Evolutionary conservation across 106 monocot genomes (phyloP).

Genomic region (Acorus calamus): DNA sequence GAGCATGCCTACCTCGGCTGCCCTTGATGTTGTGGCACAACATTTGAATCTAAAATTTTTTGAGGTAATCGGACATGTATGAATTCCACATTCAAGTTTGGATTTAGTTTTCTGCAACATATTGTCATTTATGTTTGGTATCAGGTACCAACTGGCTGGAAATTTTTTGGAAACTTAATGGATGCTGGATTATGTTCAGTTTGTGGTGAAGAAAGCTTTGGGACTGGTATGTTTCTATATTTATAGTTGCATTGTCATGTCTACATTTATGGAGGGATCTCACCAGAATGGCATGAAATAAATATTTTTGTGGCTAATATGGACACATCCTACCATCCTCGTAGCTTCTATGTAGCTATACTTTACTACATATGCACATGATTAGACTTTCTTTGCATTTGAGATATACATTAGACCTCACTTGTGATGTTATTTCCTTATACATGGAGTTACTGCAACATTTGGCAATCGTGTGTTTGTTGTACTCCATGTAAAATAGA

Average conservation of each 20-base stretch:
- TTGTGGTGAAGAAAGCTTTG: slow-evolving; percentile 99
- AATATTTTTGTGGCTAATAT: too few species aligned
- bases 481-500: too few species aligned
- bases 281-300: too few species aligned
- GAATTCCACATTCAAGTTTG: neutral
- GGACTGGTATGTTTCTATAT: slow-evolving; percentile 49
- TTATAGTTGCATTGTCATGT: neutral
- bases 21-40: slow-evolving; percentile 72
- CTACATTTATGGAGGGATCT: too few species aligned
- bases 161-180: slow-evolving; percentile 99
- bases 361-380: too few species aligned
- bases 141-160: slow-evolving; percentile 99
- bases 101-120: neutral
- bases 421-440: too few species aligned
- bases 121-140: neutral
- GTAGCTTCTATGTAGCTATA: too few species aligned
- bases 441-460: too few species aligned
- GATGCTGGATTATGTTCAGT: slow-evolving; percentile 97
- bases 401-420: too few species aligned
- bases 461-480: too few species aligned
- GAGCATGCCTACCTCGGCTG: slow-evolving; percentile 81
- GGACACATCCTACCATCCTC: too few species aligned
- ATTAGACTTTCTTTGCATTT: too few species aligned
- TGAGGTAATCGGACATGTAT: slow-evolving; percentile 28
- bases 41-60: slow-evolving; percentile 58